Base-by-base conservation (phyloP, 306 rosid species). In the Quercus cerris region DNA sequence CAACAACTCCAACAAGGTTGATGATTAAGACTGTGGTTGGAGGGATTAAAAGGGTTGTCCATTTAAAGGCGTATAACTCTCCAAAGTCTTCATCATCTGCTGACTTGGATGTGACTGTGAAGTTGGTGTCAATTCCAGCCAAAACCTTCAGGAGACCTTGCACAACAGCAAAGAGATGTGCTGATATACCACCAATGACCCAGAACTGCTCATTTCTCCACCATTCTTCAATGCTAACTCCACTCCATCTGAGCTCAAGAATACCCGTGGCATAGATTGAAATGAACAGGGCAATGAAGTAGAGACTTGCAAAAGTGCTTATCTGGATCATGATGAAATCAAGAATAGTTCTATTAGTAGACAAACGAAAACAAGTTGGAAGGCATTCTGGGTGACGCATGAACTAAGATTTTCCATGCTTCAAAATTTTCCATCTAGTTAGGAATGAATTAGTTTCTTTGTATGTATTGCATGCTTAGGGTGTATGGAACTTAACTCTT, bases 191-290 rank as follows among this genome's bases (percentile, higher is more conserved):
- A 49, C 98, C 99, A 79, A 95, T 95, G 81, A 95, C 99, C 98
- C 98, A 95, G 80, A 95, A 95, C 80, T 95, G 99, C 87, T 95
- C 99, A 73, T 93, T 95, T 87, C 99, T 95, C 99, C 99, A 95
- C 99, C 98, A 91, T 82, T 95, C 99, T 79, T 95, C 99, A 22
- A 95, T 95, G 91, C 96, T 91, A 44, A 95, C 99, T 78, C 97
- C 98, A 81, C 98, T 93, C 99, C 99, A 95, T 87, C 89, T 93
- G 81, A 95, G 86, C 89, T 95, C 99, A 58, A 95, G 97, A 80
- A 95, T 78, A n/a, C 96, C 98, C 1, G 99, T 90, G 8, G 91
- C 97, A 3, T 90, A 76, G 95, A 95, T 93, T 25, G 98, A 91
- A 41, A 86, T 57, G 90, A 95, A 95, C 72, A 95, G 84, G 75